Conservation (phyloP, 306 rosid species). For the Sophora flavescens region DNA sequence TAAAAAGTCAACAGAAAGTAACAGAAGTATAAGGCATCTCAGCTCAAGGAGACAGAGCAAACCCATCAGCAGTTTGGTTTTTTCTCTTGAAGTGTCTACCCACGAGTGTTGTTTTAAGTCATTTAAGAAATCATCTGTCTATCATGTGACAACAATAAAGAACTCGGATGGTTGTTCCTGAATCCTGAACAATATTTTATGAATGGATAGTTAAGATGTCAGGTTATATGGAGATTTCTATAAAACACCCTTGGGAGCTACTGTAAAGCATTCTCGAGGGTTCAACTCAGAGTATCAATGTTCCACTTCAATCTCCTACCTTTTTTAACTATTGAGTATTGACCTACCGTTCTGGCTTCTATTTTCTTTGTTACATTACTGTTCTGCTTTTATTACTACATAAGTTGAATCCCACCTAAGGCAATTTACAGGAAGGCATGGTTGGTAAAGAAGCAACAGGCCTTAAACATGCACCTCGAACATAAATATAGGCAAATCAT, state of each 20-base stretch:
- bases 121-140: neutral
- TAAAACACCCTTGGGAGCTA: neutral
- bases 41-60: neutral
- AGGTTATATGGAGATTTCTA: neutral
- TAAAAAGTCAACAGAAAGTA: neutral
- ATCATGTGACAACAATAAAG: neutral
- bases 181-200: neutral
- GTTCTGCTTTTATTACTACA: too few species aligned
- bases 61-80: neutral
- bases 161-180: neutral
- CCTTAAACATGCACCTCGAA: too few species aligned
- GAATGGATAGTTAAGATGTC: neutral
- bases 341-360: too few species aligned
- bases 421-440: too few species aligned
- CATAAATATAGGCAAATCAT: too few species aligned
- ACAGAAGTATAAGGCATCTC: neutral
- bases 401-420: too few species aligned
- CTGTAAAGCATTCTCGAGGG: slow-evolving; percentile 2
- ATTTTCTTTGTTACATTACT: too few species aligned
- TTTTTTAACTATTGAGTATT: neutral
- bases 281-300: neutral
- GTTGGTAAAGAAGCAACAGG: too few species aligned
- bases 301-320: neutral
- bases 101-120: neutral
- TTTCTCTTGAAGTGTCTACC: neutral